Evolutionary conservation across 2,329 filamentous ascomycete genomes (phyloP), one percentile per base, ranked within the genome.

Genomic region (Colletotrichum sp.): DNA sequence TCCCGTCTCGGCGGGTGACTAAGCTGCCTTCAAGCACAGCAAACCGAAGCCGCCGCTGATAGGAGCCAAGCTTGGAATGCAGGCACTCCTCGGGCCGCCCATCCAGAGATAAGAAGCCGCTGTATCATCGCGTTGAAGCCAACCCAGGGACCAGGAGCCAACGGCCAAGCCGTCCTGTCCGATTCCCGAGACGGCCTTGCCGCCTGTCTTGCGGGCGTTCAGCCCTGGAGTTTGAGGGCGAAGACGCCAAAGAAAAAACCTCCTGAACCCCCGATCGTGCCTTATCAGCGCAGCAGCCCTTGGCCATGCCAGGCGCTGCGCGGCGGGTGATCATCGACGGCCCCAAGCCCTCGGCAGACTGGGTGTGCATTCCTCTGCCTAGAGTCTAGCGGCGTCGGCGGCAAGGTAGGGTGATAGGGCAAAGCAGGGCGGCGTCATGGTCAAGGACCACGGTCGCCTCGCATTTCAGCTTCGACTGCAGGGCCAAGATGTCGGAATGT

Each of bases 101-200:
- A 57, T n/a, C 63, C 22, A 67, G 36, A 71, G 72, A 75, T 72
- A 72, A 75, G 63, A 75, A 63, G 72, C 68, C 69, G 72, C 62
- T 69, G 69, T 62, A 32, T n/a, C 59, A 62, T 71, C 57, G 55
- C 55, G 39, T 64, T 16, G 52, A 67, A 39, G 16, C 28, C 63
- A 26, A 39, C 55, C 28, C 48, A 24, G 62, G 55, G 60, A 18
- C 55, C 52, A 72, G 68, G 36, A 26, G 68, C n/a, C n/a, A 64
- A 15, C 32, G 62, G 64, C 70, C 64, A 73, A 64, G 64, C 69
- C 64, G 18, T 62, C n/a, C 68, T 62, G 32, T 22, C 59, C 34
- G 22, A 30, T 22, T 32, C 18, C 26, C 28, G 48, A 32, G 64
- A 22, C n/a, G 28, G 44, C 39, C 64, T 52, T 67, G 24, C 34